Evolutionary conservation across 1,284 basidiomycete species (phyloP).

Genomic region (Coniferiporia weirii): DNA sequence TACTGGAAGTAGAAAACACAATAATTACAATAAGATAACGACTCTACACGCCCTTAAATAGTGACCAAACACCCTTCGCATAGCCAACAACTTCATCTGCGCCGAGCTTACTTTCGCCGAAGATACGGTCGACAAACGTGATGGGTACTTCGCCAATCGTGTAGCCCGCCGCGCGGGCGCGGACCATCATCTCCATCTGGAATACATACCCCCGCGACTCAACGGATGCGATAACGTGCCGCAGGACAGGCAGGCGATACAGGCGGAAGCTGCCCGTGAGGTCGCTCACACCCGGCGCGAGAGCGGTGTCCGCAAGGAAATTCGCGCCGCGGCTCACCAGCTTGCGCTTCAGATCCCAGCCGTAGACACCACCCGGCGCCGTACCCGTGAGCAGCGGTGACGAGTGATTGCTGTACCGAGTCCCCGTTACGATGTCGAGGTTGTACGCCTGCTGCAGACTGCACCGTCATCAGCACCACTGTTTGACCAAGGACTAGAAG

Average conservation of each 20-base stretch:
- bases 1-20: background rate
- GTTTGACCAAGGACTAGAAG: slow-evolving; percentile 13
- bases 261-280: slow-evolving; percentile 86
- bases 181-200: slow-evolving; percentile 97
- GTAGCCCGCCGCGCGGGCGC: slow-evolving; percentile 78
- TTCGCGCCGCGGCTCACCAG: slow-evolving; percentile 83
- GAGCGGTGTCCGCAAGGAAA: slow-evolving; percentile 76
- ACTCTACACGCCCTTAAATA: slow-evolving; percentile 65
- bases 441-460: slow-evolving; percentile 77
- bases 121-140: slow-evolving; percentile 90
- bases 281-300: slow-evolving; percentile 82
- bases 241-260: slow-evolving; percentile 72
- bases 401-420: slow-evolving; percentile 69
- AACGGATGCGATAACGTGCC: slow-evolving; percentile 77
- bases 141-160: slow-evolving; percentile 87
- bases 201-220: slow-evolving; percentile 90
- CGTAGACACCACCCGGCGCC: slow-evolving; percentile 76
- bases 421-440: slow-evolving; percentile 87
- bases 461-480: slow-evolving; percentile 8
- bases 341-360: slow-evolving; percentile 87
- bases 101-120: slow-evolving; percentile 87
- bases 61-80: slow-evolving; percentile 76
- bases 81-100: slow-evolving; percentile 89
- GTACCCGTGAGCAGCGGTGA: slow-evolving; percentile 47
- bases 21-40: slow-evolving; percentile 1